phyloP scores from a whole-genome alignment of 108 stramenopile species.

The Thalassiosira profunda region DNA sequence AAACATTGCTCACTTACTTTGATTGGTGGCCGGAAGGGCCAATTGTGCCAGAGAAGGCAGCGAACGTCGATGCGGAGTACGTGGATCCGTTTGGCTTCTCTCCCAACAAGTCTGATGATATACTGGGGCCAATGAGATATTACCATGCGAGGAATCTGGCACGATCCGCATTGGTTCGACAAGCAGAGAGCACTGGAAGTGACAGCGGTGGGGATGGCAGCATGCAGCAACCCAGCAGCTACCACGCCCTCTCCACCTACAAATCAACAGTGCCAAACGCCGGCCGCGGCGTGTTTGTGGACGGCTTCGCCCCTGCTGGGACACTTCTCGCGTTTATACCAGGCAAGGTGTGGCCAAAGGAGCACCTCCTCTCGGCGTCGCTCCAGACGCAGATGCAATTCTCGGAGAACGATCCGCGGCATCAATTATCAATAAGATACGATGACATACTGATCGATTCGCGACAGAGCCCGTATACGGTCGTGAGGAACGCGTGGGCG shows the following conservation, averaged over 20 bases:
- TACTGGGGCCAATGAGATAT: conserved; percentile 62
- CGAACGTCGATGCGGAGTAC: conserved; percentile 2
- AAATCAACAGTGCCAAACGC: conserved; percentile 76
- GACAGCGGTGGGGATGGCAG: neutral
- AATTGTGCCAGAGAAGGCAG: neutral
- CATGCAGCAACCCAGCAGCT: neutral
- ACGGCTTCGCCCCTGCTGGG: conserved; percentile 80
- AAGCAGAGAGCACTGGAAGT: conserved; percentile 1
- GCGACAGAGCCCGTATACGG: conserved; percentile 78
- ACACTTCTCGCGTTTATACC: conserved; percentile 84
- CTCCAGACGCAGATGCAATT: conserved; percentile 57
- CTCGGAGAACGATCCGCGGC: conserved; percentile 63
- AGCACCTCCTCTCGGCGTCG: conserved; percentile 50
- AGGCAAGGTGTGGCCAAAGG: conserved; percentile 84
- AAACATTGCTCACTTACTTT: conserved; percentile 47
- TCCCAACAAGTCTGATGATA: conserved; percentile 37
- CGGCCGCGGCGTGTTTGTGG: conserved; percentile 84
- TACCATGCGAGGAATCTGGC: conserved; percentile 77
- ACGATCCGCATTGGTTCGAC: conserved; percentile 58
- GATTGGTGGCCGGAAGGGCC: conserved; percentile 17
- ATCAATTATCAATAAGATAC: conserved; percentile 77
- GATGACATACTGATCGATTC: conserved; percentile 89
- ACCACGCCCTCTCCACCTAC: conserved; percentile 57
- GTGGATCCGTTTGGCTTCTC: conserved; percentile 55
- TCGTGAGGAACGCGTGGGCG: conserved; percentile 77